Base-by-base conservation (phyloP, 169 alveolate genomes). In the Plasmodium inui region DNA sequence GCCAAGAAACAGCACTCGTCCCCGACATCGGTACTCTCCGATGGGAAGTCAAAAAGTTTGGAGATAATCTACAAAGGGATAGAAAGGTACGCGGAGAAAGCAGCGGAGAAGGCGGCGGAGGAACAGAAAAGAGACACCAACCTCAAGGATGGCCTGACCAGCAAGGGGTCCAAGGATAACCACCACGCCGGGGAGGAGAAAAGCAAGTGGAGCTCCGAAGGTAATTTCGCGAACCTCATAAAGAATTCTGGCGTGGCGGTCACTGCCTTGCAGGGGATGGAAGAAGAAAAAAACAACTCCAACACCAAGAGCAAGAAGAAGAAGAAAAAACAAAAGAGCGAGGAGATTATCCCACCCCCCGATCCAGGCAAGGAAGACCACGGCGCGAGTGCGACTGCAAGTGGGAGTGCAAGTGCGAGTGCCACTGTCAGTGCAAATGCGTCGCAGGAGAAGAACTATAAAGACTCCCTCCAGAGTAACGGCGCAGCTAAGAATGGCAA, bases 151-250 rank as follows among this genome's bases (percentile, higher is more conserved):
- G 72, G n/a, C 37, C 1, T 67, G 30, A 5, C 76, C 37, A 26
- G 37, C n/a, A 67, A 67, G 37, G 37, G 19, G 37, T 5, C 76
- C 46, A 89, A 89, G 19, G 72, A 84, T 9, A 86, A 14, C 39
- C n/a, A 22, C 30, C 50, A 50, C 61, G 22, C 39, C 30, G 46
- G 46, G 26, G 55, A 88, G 82, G 61, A 85, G 26, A 44, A 76
- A 32, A 86, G 22, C 61, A 88, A 88, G 70, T 78, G 94, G 89
- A 37, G 46, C 22, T 61, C 80, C 37, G 94, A 89, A 12, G 84
- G 50, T 3, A 89, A 89, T 8, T n/a, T 85, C 41, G 61, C 34
- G 7, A 74, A n/a, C 53, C 67, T 85, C 3, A 44, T 74, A 34
- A 85, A 85, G 67, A 85, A 78, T 74, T 32, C 44, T 22, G 44